Percentiles rank a stretch among this genome's conserved stretches.
Conservation (phyloP, 192 early-diverging fungal genomes). For the Chytriomyces sp. region DNA sequence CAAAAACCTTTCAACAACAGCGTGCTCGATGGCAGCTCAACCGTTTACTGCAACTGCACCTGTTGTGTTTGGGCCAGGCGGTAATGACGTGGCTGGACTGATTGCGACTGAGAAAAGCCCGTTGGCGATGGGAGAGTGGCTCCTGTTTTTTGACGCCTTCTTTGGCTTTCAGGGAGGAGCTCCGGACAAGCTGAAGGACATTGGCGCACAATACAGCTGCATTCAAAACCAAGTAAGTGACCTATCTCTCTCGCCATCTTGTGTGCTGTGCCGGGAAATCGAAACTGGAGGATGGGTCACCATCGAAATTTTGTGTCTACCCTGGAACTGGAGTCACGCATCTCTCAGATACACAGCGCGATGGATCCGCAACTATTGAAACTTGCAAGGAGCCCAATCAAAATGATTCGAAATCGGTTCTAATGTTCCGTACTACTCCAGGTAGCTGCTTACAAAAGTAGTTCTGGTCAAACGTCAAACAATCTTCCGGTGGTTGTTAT, state of each 20-base stretch:
- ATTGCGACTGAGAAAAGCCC: constrained; percentile 1
- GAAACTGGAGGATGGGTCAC: too few species aligned
- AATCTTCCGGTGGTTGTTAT: constrained; percentile 4
- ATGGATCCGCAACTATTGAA: too few species aligned
- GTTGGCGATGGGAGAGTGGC: constrained; percentile 16
- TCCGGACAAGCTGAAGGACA: neutral
- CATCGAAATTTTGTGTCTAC: too few species aligned
- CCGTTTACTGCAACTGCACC: neutral
- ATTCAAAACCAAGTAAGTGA: neutral
- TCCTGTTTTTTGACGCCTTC: constrained; percentile 15
- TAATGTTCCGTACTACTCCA: neutral
- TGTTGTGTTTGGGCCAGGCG: neutral
- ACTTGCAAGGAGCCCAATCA: too few species aligned
- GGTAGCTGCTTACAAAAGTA: constrained; percentile 12
- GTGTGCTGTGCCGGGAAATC: too few species aligned
- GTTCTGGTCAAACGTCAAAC: neutral
- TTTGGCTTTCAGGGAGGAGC: constrained; percentile 1
- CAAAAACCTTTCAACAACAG: neutral
- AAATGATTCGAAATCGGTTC: neutral
- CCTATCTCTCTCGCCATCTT: too few species aligned
- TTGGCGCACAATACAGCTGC: neutral
- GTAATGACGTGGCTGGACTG: neutral
- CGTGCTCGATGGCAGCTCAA: neutral
- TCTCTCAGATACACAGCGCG: too few species aligned
- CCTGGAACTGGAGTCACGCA: too few species aligned